Percentiles rank a stretch among this genome's conserved stretches.
Conservation (phyloP, 1,139 yeast genomes). For the Suhomyces bolitotheri region DNA sequence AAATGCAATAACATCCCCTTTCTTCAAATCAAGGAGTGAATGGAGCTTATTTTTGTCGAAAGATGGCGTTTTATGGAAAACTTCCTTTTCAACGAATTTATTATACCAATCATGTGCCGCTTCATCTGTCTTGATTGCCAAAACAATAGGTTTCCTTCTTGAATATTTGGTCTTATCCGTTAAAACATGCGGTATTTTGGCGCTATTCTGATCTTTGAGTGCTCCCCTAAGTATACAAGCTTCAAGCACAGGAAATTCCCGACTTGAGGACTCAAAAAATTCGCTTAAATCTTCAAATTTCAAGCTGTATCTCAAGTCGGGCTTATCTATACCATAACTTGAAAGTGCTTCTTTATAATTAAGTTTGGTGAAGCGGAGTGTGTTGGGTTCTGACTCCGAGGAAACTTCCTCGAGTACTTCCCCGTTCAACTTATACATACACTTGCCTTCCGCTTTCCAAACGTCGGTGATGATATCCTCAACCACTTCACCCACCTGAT, state of each 20-base stretch:
- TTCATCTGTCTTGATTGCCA: slow-evolving; percentile 44
- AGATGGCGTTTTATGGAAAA: slow-evolving; percentile 18
- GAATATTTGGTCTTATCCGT: slow-evolving; percentile 51
- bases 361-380: slow-evolving; percentile 41
- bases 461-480: slow-evolving; percentile 55
- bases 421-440: slow-evolving; percentile 35
- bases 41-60: slow-evolving; percentile 29
- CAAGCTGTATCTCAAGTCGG: slow-evolving; percentile 73
- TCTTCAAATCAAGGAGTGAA: slow-evolving; percentile 39
- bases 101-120: slow-evolving; percentile 47
- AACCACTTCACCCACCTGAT: slow-evolving; percentile 64
- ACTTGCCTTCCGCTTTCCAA: slow-evolving; percentile 53
- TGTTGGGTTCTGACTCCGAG: slow-evolving; percentile 12
- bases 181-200: slow-evolving; percentile 38
- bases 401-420: slow-evolving; percentile 5
- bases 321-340: slow-evolving; percentile 88
- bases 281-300: slow-evolving; percentile 50
- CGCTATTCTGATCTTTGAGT: slow-evolving; percentile 28
- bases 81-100: slow-evolving; percentile 32
- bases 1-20: slow-evolving; percentile 77
- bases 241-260: slow-evolving; percentile 66
- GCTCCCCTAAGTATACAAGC: slow-evolving; percentile 62
- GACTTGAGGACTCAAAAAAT: slow-evolving; percentile 32
- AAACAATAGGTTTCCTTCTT: slow-evolving; percentile 59
- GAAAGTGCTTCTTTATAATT: slow-evolving; percentile 69